Conservation (phyloP, 2,329 filamentous ascomycete species). For the Grosmannia clavigera region DNA sequence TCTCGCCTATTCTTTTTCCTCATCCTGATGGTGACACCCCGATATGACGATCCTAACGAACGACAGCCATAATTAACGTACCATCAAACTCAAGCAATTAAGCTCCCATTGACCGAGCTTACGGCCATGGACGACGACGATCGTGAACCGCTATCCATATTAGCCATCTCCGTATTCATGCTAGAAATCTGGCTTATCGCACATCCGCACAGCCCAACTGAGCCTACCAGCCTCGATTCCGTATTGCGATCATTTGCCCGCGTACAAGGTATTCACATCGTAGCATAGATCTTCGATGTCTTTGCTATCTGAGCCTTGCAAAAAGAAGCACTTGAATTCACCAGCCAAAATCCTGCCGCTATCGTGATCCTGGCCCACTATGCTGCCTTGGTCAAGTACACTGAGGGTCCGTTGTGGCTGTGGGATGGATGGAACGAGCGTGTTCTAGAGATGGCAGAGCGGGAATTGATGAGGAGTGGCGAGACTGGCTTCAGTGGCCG, state of each 20-base stretch:
- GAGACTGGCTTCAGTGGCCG: neutral
- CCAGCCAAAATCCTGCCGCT: neutral
- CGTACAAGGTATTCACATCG: neutral
- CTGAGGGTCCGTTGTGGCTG: neutral
- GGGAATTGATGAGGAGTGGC: neutral
- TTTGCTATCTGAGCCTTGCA: no score
- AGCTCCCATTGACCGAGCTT: neutral
- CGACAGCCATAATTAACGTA: neutral
- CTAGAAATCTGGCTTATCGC: neutral
- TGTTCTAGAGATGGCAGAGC: neutral
- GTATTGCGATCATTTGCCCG: neutral
- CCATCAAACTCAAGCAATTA: neutral
- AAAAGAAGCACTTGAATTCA: neutral
- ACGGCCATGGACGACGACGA: neutral
- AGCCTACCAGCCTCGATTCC: neutral
- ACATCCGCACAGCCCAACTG: neutral
- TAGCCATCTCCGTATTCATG: constrained; percentile 1
- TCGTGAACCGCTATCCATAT: neutral
- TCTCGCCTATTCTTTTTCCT: neutral
- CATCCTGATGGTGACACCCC: neutral
- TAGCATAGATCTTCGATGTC: neutral
- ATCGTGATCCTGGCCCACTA: neutral
- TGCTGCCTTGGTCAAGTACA: constrained; percentile 1
- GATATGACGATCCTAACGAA: neutral
- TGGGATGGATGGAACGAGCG: constrained; percentile 1